phyloP scores from a whole-genome alignment of 1,284 basidiomycete species.

The Singerocomus inundabilis region DNA sequence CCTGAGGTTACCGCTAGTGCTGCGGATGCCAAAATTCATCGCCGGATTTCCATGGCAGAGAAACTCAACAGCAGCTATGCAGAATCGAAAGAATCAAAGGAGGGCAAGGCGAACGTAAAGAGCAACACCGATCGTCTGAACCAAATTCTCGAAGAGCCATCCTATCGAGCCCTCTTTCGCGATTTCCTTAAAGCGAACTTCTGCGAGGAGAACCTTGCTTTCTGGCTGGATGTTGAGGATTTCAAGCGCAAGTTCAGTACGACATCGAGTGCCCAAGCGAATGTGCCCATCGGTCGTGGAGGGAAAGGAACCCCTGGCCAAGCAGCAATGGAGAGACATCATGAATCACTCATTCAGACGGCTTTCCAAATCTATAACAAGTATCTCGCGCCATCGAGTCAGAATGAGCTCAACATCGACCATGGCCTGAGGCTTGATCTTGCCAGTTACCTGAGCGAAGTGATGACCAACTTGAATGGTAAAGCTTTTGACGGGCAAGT shows the following conservation, averaged over 20 bases:
- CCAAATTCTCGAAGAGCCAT: constrained; percentile 93
- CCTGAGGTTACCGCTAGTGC: constrained; percentile 36
- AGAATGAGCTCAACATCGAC: constrained; percentile 97
- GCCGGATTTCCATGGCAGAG: constrained; percentile 77
- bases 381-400: constrained; percentile 93
- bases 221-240: constrained; percentile 97
- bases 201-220: constrained; percentile 97
- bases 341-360: constrained; percentile 91
- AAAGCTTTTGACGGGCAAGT: constrained; percentile 76
- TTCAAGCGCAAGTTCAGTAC: constrained; percentile 96
- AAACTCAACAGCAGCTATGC: constrained; percentile 58
- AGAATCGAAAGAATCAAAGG: constrained; percentile 52
- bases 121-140: constrained; percentile 88
- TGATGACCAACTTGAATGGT: constrained; percentile 73
- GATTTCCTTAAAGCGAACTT: constrained; percentile 94
- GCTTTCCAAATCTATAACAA: constrained; percentile 94
- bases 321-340: constrained; percentile 94
- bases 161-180: constrained; percentile 86
- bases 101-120: constrained; percentile 68
- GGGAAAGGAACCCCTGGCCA: constrained; percentile 67
- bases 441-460: constrained; percentile 88
- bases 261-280: constrained; percentile 86
- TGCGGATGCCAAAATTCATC: constrained; percentile 68
- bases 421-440: constrained; percentile 94
- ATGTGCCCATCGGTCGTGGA: constrained; percentile 39